These are phyloP conservation scores for Populus trichocarpa DNA, from an alignment of 441 rosid species.

Conservation along the genomic window DNA sequence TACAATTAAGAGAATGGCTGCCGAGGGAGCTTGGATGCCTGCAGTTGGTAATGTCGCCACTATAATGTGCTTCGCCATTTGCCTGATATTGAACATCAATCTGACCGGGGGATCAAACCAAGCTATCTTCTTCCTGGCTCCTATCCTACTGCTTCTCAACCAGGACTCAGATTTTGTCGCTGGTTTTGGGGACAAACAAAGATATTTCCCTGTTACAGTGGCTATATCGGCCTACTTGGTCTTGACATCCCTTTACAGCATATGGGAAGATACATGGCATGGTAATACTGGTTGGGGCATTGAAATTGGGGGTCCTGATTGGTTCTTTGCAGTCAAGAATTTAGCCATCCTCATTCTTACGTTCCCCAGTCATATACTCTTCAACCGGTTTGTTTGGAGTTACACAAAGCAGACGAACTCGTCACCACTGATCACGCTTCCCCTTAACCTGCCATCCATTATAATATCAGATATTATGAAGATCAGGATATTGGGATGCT, in stretches of 20 bases:
- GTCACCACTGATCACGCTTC: slow-evolving; percentile 66
- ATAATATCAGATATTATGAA: slow-evolving; percentile 78
- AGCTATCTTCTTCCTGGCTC: slow-evolving; percentile 96
- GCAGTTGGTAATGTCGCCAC: slow-evolving; percentile 94
- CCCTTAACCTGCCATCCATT: slow-evolving; percentile 86
- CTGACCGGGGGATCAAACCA: slow-evolving; percentile 92
- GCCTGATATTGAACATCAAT: slow-evolving; percentile 81
- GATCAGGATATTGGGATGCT: slow-evolving; percentile 73
- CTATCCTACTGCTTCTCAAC: slow-evolving; percentile 88
- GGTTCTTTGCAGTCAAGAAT: slow-evolving; percentile 93
- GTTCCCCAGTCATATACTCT: slow-evolving; percentile 92
- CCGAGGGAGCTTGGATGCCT: slow-evolving; percentile 99
- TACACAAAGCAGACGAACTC: slow-evolving; percentile 61
- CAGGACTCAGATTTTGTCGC: slow-evolving; percentile 97
- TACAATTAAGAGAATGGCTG: slow-evolving; percentile 86
- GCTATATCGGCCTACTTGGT: slow-evolving; percentile 75
- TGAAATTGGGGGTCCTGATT: slow-evolving; percentile 88
- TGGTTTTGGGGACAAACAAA: slow-evolving; percentile 96
- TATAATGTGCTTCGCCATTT: slow-evolving; percentile 89
- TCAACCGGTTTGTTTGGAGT: slow-evolving; percentile 91
- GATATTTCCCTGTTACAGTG: slow-evolving; percentile 93
- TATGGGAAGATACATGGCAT: slow-evolving; percentile 93
- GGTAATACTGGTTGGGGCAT: slow-evolving; percentile 92
- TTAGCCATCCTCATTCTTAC: slow-evolving; percentile 81
- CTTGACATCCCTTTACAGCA: slow-evolving; percentile 10